Evolutionary conservation across 176 grass and related monocot genomes (phyloP).

Genomic region (Eremochloa ophiuroides): DNA sequence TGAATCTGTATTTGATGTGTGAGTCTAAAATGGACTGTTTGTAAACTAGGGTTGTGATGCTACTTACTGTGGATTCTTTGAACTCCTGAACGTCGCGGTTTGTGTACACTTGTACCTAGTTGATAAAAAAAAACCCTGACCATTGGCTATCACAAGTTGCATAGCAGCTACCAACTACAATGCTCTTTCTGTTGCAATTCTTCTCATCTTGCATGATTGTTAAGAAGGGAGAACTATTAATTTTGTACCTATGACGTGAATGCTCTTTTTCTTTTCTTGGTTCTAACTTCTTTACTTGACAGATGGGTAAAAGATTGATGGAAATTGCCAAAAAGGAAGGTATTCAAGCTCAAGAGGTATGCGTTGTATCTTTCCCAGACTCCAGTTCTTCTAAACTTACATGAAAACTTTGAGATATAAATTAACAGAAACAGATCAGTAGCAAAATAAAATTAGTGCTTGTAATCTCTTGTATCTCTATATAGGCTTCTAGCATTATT

Average conservation of each 20-base stretch:
- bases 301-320: conserved; percentile 99
- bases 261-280: background rate
- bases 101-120: background rate
- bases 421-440: background rate
- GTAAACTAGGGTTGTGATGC: background rate
- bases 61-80: background rate
- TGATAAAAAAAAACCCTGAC: background rate
- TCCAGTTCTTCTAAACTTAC: conserved; percentile 1
- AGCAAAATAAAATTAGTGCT: background rate
- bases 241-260: conserved; percentile 5
- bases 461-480: background rate
- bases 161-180: background rate
- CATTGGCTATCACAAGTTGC: background rate
- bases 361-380: conserved; percentile 11
- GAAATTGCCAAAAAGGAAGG: conserved; percentile 88
- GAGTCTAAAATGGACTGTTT: conserved; percentile 1
- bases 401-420: background rate
- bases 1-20: background rate
- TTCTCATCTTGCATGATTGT: conserved; percentile 7
- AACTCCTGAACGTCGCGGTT: background rate
- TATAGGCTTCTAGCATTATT: background rate
- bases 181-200: conserved; percentile 7
- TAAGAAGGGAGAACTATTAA: background rate
- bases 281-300: conserved; percentile 39
- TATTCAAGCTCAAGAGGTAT: conserved; percentile 95